phyloP scores from a whole-genome alignment of 306 rosid genomes.

The Lupinus albus region DNA sequence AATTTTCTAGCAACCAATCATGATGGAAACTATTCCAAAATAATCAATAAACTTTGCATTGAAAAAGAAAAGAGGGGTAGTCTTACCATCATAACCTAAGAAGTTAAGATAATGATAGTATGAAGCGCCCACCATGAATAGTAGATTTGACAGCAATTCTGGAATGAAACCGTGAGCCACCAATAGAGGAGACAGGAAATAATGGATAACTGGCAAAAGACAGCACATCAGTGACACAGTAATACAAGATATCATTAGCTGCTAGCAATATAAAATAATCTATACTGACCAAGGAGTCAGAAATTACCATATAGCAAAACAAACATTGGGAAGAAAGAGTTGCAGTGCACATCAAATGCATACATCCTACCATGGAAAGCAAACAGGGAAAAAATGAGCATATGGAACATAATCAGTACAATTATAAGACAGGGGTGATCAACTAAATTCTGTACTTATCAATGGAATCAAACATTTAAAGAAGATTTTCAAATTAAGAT shows the following conservation, averaged over 20 bases:
- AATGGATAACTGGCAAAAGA: conserved; percentile 89
- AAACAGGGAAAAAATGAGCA: conserved; percentile 38
- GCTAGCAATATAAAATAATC: conserved; percentile 28
- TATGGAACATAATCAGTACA: conserved; percentile 29
- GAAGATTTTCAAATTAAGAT: conserved; percentile 24
- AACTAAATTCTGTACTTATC: conserved; percentile 5
- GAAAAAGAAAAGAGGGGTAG: neutral
- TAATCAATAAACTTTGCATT: neutral
- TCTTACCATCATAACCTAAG: conserved; percentile 96
- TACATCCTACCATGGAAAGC: conserved; percentile 76
- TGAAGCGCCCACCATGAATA: conserved; percentile 91
- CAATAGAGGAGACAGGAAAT: conserved; percentile 87
- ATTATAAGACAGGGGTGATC: conserved; percentile 20
- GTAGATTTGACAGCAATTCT: conserved; percentile 82
- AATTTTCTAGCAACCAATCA: conserved; percentile 5
- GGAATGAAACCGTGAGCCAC: conserved; percentile 98
- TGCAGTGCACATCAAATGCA: conserved; percentile 99
- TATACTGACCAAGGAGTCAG: conserved; percentile 35
- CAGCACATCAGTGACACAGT: conserved; percentile 44
- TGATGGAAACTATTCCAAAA: neutral
- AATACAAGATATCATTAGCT: conserved; percentile 18
- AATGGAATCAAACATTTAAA: conserved; percentile 25
- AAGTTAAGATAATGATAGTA: conserved; percentile 98
- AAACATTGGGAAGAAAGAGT: conserved; percentile 98
- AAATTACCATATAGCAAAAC: conserved; percentile 84